Base-by-base conservation (phyloP, 352 stramenopile species). In the Phytophthora fragariaefolia region DNA sequence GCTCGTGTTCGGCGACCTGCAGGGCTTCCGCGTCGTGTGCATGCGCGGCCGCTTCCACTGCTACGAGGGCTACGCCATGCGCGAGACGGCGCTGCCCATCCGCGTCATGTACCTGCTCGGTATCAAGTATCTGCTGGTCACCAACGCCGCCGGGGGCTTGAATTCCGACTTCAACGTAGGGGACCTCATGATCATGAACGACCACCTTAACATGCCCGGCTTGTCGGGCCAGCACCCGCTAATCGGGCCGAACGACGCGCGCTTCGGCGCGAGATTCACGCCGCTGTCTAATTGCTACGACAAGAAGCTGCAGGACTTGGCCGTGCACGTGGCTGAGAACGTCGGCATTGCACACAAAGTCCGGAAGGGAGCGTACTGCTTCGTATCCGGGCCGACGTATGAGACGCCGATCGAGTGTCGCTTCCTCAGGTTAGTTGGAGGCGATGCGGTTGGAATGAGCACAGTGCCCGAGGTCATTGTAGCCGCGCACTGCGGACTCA, bases 371-470 rank as follows among this genome's bases (percentile, higher is more conserved):
- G 94, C 93, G 5, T 99, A 98, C 81, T 98, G 92, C 80, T 98
- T 98, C 71, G 93, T 99, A n/a, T 98, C 86, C 6, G 97, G 91
- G 22, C 97, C 97, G 9, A 97, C 96, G 69, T 99, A 98, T 74
- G 97, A 99, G 80, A 98, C 91, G 24, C 89, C 89, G 38, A 91
- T 89, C 9, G 97, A 99, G 74, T 98, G 89, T 64, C 76, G 79
- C 47, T 93, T 98, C 65, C 72, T 99, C 18, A 76, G 90, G 23
- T 72, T 88, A n/a, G 79, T 98, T 4, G 94, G 95, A n/a, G 91
- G 86, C 23, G 92, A 98, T 69, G 83, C 88, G 17, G 96, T 98
- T 2, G 96, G 96, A 12, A 99, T 99, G 96, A 96, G 79, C 59
- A 99, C 96, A 0, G 89, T 97, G 15, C 96, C 96, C 0, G 97